Conservation (phyloP, 352 stramenopile species). For the Phytophthora vignae region DNA sequence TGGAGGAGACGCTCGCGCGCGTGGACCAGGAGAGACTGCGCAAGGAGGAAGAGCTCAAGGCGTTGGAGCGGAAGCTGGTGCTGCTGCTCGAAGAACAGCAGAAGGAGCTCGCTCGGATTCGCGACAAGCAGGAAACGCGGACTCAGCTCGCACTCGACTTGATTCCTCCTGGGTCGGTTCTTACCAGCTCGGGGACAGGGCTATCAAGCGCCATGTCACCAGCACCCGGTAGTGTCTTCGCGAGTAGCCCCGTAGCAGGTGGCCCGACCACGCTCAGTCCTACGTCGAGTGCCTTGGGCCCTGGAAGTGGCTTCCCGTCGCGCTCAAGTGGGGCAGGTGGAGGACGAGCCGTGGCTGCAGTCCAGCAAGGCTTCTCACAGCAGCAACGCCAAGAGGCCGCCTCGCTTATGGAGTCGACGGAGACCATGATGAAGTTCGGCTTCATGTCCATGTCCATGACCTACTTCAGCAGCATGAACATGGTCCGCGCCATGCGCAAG, state of each 20-base stretch:
- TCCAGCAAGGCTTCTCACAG: constrained; percentile 54
- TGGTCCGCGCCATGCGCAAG: constrained; percentile 96
- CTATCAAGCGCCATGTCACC: constrained; percentile 17
- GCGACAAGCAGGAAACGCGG: constrained; percentile 56
- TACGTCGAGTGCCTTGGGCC: constrained; percentile 13
- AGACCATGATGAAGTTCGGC: constrained; percentile 99
- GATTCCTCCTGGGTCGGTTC: constrained; percentile 22
- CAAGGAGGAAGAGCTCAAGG: constrained; percentile 95
- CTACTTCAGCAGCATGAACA: constrained; percentile 98
- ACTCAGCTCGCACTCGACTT: constrained; percentile 65
- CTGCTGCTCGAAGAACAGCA: constrained; percentile 96
- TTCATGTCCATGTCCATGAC: constrained; percentile 99
- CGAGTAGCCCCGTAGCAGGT: constrained; percentile 34
- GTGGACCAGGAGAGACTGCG: constrained; percentile 88
- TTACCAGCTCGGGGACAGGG: constrained; percentile 2
- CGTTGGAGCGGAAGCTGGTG: constrained; percentile 94
- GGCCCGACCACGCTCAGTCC: constrained; percentile 29
- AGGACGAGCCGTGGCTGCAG: not conserved
- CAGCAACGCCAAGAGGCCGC: constrained; percentile 92
- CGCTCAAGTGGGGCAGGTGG: constrained; percentile 5
- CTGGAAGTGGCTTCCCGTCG: constrained; percentile 9
- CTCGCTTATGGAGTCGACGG: constrained; percentile 95
- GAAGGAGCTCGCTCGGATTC: constrained; percentile 86
- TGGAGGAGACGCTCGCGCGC: constrained; percentile 89
- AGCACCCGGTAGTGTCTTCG: constrained; percentile 22